Evolutionary conservation across 805 yeast species (phyloP).

Genomic region (Blastobotrys peoriensis): DNA sequence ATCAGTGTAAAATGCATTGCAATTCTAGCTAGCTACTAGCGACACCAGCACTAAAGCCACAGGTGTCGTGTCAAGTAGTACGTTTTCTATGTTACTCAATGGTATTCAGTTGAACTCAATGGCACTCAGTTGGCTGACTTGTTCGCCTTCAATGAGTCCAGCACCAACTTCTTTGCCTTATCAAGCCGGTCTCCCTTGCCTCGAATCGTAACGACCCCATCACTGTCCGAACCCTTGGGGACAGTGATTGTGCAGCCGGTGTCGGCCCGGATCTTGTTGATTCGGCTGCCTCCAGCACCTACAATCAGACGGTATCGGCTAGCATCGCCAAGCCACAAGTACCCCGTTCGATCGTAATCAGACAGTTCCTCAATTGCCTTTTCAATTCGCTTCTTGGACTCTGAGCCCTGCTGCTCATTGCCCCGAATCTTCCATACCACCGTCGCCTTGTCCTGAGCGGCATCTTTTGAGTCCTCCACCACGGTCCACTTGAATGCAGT

Average conservation of each 20-base stretch:
- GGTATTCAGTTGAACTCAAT: too few relatives aligned
- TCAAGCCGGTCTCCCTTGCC: conserved; percentile 55
- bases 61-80: too few relatives aligned
- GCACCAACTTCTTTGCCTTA: conserved; percentile 39
- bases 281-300: conserved; percentile 70
- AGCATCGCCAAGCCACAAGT: conserved; percentile 53
- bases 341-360: conserved; percentile 47
- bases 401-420: conserved; percentile 40
- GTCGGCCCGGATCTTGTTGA: conserved; percentile 53
- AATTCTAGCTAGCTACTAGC: too few relatives aligned
- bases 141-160: conserved; percentile 22
- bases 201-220: conserved; percentile 47
- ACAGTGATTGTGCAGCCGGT: conserved; percentile 55
- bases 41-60: too few relatives aligned
- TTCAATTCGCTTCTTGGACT: conserved; percentile 48
- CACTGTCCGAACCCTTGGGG: conserved; percentile 53
- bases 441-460: conserved; percentile 25
- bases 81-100: too few relatives aligned
- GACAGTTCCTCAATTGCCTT: conserved; percentile 43
- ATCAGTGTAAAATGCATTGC: too few relatives aligned
- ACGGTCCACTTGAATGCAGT: conserved; percentile 43
- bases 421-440: conserved; percentile 58
- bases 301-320: conserved; percentile 54
- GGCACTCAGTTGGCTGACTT: too few relatives aligned
- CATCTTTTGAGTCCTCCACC: conserved; percentile 22